Evolutionary conservation across 768 basidiomycete genomes (phyloP).

Genomic region (Amanita polypyramis): DNA sequence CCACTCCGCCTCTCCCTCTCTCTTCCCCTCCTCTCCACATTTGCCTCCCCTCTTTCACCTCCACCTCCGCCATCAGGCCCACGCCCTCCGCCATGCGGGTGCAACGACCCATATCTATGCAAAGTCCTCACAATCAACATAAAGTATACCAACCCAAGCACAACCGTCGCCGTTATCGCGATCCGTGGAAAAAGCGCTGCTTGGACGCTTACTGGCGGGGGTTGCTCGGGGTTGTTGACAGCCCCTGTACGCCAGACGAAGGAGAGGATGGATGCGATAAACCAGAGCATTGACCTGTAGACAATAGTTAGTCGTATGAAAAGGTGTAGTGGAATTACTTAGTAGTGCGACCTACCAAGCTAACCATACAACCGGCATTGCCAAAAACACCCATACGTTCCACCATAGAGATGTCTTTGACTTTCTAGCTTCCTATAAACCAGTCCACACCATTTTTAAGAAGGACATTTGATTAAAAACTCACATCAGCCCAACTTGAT

Average conservation of each 20-base stretch:
- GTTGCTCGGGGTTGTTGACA: constrained; percentile 24
- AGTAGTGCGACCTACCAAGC: constrained; percentile 35
- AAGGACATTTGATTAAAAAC: constrained; percentile 4
- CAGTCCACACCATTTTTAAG: neutral
- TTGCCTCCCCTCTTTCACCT: neutral
- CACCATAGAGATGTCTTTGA: constrained; percentile 23
- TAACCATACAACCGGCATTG: constrained; percentile 58
- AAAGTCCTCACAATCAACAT: constrained; percentile 51
- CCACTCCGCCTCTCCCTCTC: too few species aligned
- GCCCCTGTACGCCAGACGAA: constrained; percentile 67
- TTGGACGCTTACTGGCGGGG: constrained; percentile 23
- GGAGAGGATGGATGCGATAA: constrained; percentile 49
- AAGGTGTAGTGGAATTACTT: neutral
- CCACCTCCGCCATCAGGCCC: neutral
- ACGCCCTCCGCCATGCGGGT: neutral
- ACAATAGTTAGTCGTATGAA: neutral
- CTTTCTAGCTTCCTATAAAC: constrained; percentile 43
- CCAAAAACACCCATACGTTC: constrained; percentile 27
- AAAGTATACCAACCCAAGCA: constrained; percentile 53
- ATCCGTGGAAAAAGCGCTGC: constrained; percentile 44
- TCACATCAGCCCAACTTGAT: constrained; percentile 62
- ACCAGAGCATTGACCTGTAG: constrained; percentile 55
- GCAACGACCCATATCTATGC: constrained; percentile 37
- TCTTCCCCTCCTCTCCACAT: neutral
- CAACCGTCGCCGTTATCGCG: constrained; percentile 40